A percentile compares a stretch with the other conserved stretches of the same genome.
phyloP scores from a whole-genome alignment of 78 protist genomes.

The Chrysochromulina parva region DNA sequence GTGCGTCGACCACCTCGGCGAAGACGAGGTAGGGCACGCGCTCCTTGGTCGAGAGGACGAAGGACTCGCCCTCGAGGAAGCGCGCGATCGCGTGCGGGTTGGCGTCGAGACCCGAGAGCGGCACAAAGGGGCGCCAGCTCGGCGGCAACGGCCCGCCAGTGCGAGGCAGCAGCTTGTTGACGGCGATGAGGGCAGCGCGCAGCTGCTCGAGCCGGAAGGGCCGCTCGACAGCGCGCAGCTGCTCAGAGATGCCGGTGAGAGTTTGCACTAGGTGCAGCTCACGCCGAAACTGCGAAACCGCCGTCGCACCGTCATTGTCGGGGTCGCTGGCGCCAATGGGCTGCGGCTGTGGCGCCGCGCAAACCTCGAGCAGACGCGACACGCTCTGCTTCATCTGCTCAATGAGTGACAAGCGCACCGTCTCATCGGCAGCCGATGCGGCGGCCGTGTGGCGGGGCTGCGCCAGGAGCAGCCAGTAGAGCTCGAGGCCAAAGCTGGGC shows the following conservation, averaged over 20 bases:
- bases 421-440: not conserved
- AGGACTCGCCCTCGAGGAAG: not conserved
- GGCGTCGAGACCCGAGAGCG: not conserved
- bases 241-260: too few relatives aligned
- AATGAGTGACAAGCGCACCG: not conserved
- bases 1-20: not conserved
- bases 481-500: not conserved
- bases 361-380: too few relatives aligned
- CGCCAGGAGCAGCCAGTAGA: conserved; percentile 2
- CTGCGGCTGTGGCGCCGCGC: too few relatives aligned
- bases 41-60: not conserved
- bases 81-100: not conserved
- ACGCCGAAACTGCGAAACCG: too few relatives aligned
- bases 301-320: too few relatives aligned
- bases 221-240: too few relatives aligned
- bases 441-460: not conserved
- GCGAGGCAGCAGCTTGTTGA: too few relatives aligned
- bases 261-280: too few relatives aligned
- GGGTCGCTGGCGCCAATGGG: too few relatives aligned
- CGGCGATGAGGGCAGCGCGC: too few relatives aligned
- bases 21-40: not conserved
- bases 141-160: not conserved
- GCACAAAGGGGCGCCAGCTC: not conserved
- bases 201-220: too few relatives aligned
- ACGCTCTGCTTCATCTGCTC: not conserved